Conservation (phyloP, 805 yeast species). For the Komagataella populi region DNA sequence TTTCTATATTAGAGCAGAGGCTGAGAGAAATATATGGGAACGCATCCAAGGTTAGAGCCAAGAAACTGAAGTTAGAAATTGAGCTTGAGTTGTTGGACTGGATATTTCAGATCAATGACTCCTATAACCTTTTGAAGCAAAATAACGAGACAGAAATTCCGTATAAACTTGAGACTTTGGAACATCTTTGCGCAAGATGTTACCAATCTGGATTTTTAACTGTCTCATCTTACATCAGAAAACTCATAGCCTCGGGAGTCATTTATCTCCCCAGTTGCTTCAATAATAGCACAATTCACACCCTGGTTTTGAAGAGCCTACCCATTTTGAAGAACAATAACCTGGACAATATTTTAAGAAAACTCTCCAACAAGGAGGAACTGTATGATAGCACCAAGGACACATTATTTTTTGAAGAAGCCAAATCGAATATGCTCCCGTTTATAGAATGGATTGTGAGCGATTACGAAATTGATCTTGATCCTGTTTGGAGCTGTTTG, state of each 20-base stretch:
- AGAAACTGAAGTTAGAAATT: conserved; percentile 14
- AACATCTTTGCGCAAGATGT: not conserved
- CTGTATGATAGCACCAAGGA: not conserved
- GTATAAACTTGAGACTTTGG: conserved; percentile 4
- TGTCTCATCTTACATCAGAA: conserved; percentile 59
- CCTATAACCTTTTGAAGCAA: conserved; percentile 1
- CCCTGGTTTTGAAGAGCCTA: conserved; percentile 41
- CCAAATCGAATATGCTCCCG: not conserved
- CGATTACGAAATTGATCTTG: not conserved
- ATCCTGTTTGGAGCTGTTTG: not conserved
- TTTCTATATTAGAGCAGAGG: conserved; percentile 13
- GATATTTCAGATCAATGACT: conserved; percentile 12
- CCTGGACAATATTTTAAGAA: conserved; percentile 13
- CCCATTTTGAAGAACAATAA: conserved; percentile 35
- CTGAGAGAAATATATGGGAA: conserved; percentile 6
- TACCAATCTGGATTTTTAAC: conserved; percentile 21
- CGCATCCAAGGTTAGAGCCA: conserved; percentile 10
- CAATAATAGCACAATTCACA: conserved; percentile 37
- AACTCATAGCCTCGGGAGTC: conserved; percentile 76
- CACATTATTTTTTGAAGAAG: not conserved
- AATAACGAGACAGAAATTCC: conserved; percentile 13
- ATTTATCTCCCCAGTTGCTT: conserved; percentile 45
- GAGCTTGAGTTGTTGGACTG: conserved; percentile 19
- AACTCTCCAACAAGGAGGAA: not conserved
- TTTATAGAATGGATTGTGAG: not conserved